Evolutionary conservation across 331 rosid species (phyloP).

Genomic region (Rhamnella rubrinervis): DNA sequence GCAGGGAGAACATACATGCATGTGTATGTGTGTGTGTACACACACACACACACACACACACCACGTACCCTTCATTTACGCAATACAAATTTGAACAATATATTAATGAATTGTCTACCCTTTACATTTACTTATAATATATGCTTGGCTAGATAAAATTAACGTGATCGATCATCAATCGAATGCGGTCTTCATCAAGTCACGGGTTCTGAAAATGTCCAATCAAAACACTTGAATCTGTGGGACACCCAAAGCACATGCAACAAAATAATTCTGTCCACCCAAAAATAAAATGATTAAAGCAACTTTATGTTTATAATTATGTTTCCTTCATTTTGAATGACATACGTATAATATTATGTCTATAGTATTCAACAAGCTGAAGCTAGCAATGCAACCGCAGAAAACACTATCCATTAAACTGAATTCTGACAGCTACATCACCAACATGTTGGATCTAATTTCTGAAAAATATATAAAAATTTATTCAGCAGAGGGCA

Average conservation of each 20-base stretch:
- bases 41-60: no score
- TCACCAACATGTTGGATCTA: neutral
- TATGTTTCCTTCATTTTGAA: neutral
- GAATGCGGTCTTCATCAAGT: neutral
- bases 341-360: neutral
- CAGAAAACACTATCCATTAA: no score
- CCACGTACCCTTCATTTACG: no score
- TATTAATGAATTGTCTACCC: no score
- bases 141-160: no score
- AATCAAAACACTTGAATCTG: neutral
- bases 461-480: neutral
- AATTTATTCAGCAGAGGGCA: slow-evolving; percentile 5
- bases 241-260: neutral
- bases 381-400: no score
- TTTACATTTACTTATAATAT: no score
- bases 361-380: no score
- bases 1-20: no score
- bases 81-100: no score
- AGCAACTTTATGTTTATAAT: neutral
- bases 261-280: neutral
- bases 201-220: neutral
- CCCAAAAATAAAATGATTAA: neutral
- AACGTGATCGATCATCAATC: neutral
- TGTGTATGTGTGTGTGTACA: no score
- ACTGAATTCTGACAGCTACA: no score